A percentile compares a stretch with the other conserved stretches of the same genome.
Evolutionary conservation across 345 rosid genomes (phyloP).

Genomic region (Clausena lansium): DNA sequence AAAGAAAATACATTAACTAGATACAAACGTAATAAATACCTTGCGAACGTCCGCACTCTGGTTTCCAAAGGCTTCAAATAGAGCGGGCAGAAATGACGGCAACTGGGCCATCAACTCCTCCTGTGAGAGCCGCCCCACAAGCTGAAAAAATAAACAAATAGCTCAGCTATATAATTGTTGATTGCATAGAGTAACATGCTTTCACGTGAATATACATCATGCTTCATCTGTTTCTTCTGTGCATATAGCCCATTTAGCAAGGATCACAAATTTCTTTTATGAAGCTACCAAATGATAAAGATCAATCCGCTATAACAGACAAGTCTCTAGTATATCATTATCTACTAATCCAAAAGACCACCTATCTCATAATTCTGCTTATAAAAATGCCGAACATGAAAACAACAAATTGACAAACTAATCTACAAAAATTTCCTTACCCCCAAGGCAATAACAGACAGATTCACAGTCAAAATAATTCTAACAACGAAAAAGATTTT

Average conservation of each 20-base stretch:
- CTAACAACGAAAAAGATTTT: background rate
- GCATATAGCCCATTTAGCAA: background rate
- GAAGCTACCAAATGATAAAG: background rate
- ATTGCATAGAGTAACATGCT: background rate
- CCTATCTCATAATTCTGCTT: background rate
- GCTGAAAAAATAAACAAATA: constrained; percentile 45
- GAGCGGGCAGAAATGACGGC: constrained; percentile 87
- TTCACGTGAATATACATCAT: background rate
- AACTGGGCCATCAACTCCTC: constrained; percentile 82
- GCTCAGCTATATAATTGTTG: background rate
- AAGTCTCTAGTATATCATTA: background rate
- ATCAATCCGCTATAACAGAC: background rate
- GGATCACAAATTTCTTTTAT: background rate
- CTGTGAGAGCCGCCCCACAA: constrained; percentile 88
- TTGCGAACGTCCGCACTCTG: constrained; percentile 98
- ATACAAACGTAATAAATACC: constrained; percentile 38
- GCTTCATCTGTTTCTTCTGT: constrained; percentile 1
- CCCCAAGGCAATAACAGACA: background rate
- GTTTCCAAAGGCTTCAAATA: constrained; percentile 95
- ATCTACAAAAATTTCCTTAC: background rate
- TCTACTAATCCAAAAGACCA: background rate
- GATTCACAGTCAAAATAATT: background rate
- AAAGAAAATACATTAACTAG: background rate
- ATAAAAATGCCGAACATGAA: background rate
- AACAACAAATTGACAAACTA: background rate